Conservation (phyloP, 208 protist species). For the Naegleria lovaniensis region DNA sequence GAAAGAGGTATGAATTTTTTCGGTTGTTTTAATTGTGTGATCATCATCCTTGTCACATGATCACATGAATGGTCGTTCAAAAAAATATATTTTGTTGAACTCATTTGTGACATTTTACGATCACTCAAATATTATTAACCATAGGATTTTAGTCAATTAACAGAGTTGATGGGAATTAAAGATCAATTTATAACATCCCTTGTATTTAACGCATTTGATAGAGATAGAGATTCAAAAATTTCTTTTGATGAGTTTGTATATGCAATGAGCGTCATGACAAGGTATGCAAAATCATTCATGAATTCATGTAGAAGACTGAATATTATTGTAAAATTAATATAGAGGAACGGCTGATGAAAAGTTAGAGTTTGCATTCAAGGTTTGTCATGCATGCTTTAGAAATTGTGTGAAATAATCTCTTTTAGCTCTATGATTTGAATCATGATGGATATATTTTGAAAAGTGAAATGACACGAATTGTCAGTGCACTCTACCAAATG, state of each 20-base stretch:
- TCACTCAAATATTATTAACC: too few relatives aligned
- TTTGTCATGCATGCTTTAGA: not conserved
- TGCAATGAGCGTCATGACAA: slow-evolving; percentile 18
- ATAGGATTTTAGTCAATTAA: slow-evolving; percentile 28
- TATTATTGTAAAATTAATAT: too few relatives aligned
- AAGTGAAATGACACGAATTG: slow-evolving; percentile 26
- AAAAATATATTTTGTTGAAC: too few relatives aligned
- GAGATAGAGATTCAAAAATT: slow-evolving; percentile 16
- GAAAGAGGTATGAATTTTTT: not conserved
- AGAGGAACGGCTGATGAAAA: slow-evolving; percentile 27
- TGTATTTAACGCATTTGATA: slow-evolving; percentile 28
- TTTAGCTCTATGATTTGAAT: slow-evolving; percentile 25
- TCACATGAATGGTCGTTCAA: too few relatives aligned
- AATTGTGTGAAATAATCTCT: not conserved
- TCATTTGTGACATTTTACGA: too few relatives aligned
- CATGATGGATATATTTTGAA: slow-evolving; percentile 17
- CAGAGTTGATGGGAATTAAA: slow-evolving; percentile 29
- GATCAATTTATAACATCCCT: slow-evolving; percentile 22
- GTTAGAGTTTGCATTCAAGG: slow-evolving; percentile 7
- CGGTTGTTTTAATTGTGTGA: too few relatives aligned
- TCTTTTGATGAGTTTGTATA: slow-evolving; percentile 21
- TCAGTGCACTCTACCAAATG: slow-evolving; percentile 25
- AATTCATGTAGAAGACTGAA: too few relatives aligned
- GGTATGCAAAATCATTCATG: not conserved
- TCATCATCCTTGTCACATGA: too few relatives aligned